Base-by-base conservation (phyloP, 306 rosid genomes). In the Corylus heterophylla region DNA sequence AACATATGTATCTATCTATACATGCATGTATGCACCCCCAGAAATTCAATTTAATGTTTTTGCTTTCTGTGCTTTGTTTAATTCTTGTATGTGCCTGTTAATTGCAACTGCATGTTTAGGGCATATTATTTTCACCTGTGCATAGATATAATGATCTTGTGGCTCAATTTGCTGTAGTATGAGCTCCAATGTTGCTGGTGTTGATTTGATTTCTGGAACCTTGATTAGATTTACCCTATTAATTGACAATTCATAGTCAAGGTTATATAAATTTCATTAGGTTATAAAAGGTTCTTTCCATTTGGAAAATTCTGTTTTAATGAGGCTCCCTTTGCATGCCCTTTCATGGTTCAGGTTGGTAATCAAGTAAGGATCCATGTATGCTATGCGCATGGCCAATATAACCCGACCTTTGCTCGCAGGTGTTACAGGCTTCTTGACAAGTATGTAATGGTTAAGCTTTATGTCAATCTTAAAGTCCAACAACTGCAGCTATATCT, bases 391-490 rank as follows among this genome's bases (percentile, higher is more conserved):
- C 98, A 91, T 84, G 98, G 98, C 45, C 91, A 88, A 74, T 94
- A 93, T 78, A 88, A 83, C 75, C 55, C 92, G 66, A 88, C 87
- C 75, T 93, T 93, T 81, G 98, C 93, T 51, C 94, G 99, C 14
- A 89, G 99, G 85, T 91, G 98, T 87, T 96, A 96, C 82, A 90
- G 97, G 98, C 88, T 96, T 73, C 99, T 96, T 79, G 97, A 96
- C 80, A 93, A 96, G 99, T 96, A 93, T 69, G 99, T 79, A 75
- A 63, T 61, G 49, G 73, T 74, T 55, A 74, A 74, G 67, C 37
- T 70, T 78, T 42, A 48, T 69, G 66, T 76, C 70, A n/a, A 76
- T 84, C 75, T 16, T 73, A 82, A 70, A 11, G 42, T 58, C 64
- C 20, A 47, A 11, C 75, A 54, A 25, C 74, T 68, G 48, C 74